A percentile compares a stretch with the other conserved stretches of the same genome.
Conservation (phyloP, 257 asterid genomes). For the Solanum peruvianum region DNA sequence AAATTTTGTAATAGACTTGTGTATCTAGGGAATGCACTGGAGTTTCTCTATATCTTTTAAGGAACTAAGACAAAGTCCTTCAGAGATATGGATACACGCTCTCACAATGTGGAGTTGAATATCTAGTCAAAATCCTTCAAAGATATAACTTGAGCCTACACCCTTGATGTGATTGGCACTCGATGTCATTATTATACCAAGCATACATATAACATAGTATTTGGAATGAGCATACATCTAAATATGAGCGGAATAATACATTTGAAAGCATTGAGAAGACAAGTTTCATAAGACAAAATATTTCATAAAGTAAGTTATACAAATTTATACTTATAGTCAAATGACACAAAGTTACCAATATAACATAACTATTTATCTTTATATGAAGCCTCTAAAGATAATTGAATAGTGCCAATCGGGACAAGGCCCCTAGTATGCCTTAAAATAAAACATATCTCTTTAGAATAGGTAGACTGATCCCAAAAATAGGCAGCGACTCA, state of each 20-base stretch:
- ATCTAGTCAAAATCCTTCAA: neutral
- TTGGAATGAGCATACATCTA: too few relatives aligned
- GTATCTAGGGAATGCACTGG: neutral
- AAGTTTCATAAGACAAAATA: too few relatives aligned
- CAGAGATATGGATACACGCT: neutral
- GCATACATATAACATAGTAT: too few relatives aligned
- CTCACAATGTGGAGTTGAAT: neutral
- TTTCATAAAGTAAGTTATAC: too few relatives aligned
- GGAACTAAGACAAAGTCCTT: neutral
- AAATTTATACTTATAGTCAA: too few relatives aligned
- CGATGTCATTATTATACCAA: neutral
- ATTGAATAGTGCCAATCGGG: neutral
- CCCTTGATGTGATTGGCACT: neutral
- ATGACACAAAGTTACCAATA: too few relatives aligned
- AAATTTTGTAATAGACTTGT: too few relatives aligned
- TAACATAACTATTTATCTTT: too few relatives aligned
- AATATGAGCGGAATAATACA: too few relatives aligned
- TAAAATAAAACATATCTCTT: too few relatives aligned
- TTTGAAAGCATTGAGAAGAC: too few relatives aligned
- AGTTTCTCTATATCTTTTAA: neutral
- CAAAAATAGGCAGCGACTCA: neutral
- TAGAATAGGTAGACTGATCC: neutral
- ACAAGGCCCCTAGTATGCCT: neutral
- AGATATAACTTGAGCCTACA: neutral
- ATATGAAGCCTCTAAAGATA: too few relatives aligned